Evolutionary conservation across 2,329 filamentous ascomycete genomes (phyloP), one percentile per base, ranked within the genome.

Genomic region (Gnomoniopsis sp.): DNA sequence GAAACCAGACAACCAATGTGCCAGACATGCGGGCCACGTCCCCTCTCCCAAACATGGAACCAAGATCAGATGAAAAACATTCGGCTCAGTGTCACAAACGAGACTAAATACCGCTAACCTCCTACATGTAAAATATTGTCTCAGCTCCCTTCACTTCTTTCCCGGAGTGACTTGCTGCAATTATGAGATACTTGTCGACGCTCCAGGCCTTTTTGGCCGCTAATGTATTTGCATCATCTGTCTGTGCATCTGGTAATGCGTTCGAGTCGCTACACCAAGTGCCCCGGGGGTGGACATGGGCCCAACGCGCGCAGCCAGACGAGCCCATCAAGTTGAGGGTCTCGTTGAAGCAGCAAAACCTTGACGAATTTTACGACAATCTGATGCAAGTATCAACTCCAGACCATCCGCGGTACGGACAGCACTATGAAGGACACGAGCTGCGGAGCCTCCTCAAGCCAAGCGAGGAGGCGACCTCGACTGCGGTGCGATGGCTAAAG

Each of bases 271-370:
- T 58, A 1, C 12, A 34, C 4, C 55, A 58, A 19, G 49, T 58
- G 14, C 55, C 55, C 8, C 49, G 44, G 17, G 55, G 55, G n/a
- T 58, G 55, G 55, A 49, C 22, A 46, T 33, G 17, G 19, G 10
- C 47, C 11, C 22, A 30, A 8, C 49, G 49, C 22, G 55, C 55
- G 19, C 21, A 21, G 14, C 22, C 55, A 3, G 36, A 46, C 7
- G 49, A 58, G 11, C 33, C 17, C 6, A 26, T 58, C 33, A 53
- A 52, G 17, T 19, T 58, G 11, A 22, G 49, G 30, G 30, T 58
- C 36, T 58, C 55, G 3, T 34, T 58, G 8, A 58, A 53, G 47
- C 55, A 58, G 49, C 55, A 58, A 17, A 58, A 58, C 49, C 55
- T 53, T 11, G 55, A 58, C 43, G 22, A 53, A 7, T 58, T 58